These are phyloP conservation scores for Myxozyma neotropica DNA, from an alignment of 805 yeast species.

Conservation along the genomic window DNA sequence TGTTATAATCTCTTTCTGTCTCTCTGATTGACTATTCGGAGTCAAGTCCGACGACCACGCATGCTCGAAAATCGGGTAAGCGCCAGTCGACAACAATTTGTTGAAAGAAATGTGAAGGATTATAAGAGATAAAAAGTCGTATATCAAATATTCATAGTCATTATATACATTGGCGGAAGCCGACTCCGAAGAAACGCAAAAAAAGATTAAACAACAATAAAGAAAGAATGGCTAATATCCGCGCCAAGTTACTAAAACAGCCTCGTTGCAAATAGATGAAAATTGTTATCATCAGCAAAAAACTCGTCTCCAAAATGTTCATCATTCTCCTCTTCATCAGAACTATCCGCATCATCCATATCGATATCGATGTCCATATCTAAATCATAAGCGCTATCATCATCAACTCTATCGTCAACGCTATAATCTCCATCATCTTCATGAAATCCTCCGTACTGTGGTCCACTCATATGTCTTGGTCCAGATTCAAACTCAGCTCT, in stretches of 20 bases:
- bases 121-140: too few relatives aligned
- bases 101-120: too few relatives aligned
- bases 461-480: background rate
- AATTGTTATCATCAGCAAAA: conserved; percentile 29
- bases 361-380: conserved; percentile 5
- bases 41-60: too few relatives aligned
- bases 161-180: too few relatives aligned
- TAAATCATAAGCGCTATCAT: background rate
- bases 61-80: too few relatives aligned
- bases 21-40: too few relatives aligned
- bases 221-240: background rate
- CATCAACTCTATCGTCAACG: background rate
- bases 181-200: too few relatives aligned
- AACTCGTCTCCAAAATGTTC: conserved; percentile 27
- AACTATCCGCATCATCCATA: background rate
- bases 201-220: background rate
- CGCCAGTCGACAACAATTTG: too few relatives aligned
- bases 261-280: conserved; percentile 21
- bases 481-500: background rate
- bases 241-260: conserved; percentile 5
- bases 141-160: too few relatives aligned
- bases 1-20: too few relatives aligned
- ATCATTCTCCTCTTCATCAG: conserved; percentile 6
- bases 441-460: background rate
- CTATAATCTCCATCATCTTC: background rate